Conservation (phyloP, 306 rosid genomes). For the Rubus idaeus region DNA sequence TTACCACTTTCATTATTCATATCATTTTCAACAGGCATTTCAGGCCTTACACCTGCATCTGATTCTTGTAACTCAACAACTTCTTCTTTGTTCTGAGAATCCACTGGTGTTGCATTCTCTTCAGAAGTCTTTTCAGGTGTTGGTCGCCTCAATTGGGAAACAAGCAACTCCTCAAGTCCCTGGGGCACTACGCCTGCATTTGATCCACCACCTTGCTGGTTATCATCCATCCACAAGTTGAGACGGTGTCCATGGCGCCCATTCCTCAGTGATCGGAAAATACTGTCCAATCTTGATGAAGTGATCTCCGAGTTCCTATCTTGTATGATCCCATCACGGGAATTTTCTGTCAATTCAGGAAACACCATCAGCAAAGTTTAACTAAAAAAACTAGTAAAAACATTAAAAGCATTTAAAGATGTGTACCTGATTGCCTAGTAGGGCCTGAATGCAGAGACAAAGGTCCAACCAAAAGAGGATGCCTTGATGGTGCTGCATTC, state of each 20-base stretch:
- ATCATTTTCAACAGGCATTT: constrained; percentile 50
- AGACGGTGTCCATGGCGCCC: constrained; percentile 94
- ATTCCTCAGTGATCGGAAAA: constrained; percentile 82
- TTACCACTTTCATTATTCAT: constrained; percentile 44
- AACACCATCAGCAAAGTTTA: not conserved
- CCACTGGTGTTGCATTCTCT: constrained; percentile 37
- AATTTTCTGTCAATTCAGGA: constrained; percentile 40
- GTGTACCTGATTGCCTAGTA: constrained; percentile 59
- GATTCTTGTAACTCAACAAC: constrained; percentile 49
- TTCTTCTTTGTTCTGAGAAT: constrained; percentile 45
- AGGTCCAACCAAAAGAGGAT: constrained; percentile 92
- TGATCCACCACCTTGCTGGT: constrained; percentile 74
- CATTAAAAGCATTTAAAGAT: constrained; percentile 1
- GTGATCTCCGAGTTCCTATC: constrained; percentile 64
- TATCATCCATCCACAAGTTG: constrained; percentile 81
- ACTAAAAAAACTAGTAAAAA: not conserved
- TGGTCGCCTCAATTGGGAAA: constrained; percentile 82
- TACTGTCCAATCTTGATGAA: constrained; percentile 70
- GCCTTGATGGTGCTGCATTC: constrained; percentile 68
- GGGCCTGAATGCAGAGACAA: constrained; percentile 48
- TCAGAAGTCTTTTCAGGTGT: constrained; percentile 59
- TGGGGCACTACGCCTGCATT: constrained; percentile 61
- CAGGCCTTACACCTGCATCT: constrained; percentile 49
- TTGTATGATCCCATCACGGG: constrained; percentile 36
- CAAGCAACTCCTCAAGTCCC: constrained; percentile 90